Evolutionary conservation across 2,329 filamentous ascomycete genomes (phyloP).

Genomic region (Colletotrichum magnum): DNA sequence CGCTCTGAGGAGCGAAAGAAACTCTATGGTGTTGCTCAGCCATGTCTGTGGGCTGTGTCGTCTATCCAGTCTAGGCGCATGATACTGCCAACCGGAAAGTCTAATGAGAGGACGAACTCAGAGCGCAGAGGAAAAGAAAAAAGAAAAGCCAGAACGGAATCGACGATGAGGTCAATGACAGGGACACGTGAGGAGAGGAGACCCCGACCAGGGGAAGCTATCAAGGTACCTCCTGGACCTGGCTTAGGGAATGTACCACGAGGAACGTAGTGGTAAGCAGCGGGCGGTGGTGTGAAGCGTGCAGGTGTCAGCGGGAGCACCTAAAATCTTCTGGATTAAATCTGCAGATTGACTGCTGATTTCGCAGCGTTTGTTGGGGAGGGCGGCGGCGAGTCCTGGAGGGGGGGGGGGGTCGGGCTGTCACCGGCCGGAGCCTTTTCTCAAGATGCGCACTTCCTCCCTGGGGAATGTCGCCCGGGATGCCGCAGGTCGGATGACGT

Average conservation of each 20-base stretch:
- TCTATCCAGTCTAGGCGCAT: slow-evolving; percentile 30
- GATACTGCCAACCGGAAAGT: slow-evolving; percentile 24
- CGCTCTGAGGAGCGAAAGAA: slow-evolving; percentile 42
- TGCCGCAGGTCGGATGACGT: slow-evolving; percentile 40
- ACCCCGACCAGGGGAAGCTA: not conserved
- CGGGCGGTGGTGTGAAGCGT: not conserved
- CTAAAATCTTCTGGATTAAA: not conserved
- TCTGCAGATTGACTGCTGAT: slow-evolving; percentile 4
- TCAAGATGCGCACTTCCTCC: slow-evolving; percentile 25
- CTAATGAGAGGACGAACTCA: not conserved
- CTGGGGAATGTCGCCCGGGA: slow-evolving; percentile 38
- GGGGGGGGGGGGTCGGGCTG: not conserved
- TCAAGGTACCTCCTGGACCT: too few species aligned
- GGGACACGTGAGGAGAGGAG: slow-evolving; percentile 1
- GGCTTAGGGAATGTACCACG: too few species aligned
- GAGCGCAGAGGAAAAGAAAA: not conserved
- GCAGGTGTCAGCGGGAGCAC: not conserved
- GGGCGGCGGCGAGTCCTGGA: not conserved
- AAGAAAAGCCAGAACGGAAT: not conserved
- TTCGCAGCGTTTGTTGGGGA: not conserved
- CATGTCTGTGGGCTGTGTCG: slow-evolving; percentile 39
- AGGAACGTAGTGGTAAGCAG: not conserved
- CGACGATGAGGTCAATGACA: not conserved
- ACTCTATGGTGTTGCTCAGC: slow-evolving; percentile 40
- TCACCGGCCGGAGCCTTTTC: slow-evolving; percentile 17